Base-by-base conservation (phyloP, 2,329 filamentous ascomycete species). In the Venturia aucupariae region DNA sequence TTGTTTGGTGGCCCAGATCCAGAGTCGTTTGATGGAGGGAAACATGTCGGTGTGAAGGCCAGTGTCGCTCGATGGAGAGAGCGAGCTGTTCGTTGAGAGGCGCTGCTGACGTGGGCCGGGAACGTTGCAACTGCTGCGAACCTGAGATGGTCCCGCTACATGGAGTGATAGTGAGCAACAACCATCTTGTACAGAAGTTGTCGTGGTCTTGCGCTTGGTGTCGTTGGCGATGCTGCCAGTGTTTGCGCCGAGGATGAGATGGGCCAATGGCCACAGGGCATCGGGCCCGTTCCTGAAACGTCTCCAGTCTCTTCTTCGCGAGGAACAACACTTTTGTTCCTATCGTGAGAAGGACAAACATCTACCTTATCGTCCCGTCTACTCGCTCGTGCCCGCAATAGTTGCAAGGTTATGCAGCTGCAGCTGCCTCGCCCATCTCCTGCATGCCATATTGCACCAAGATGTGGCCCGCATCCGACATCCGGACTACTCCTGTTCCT, bases 1-100 rank as follows among this genome's bases (percentile, higher is more conserved):
- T 57, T 57, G 51, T 57, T 57, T 57, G 46, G 51, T 57, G 51
- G 51, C 51, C 27, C 15, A 57, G 51, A 57, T 57, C 51, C 51
- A n/a, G 30, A 22, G 35, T 35, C 15, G 51, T 57, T 57, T 57
- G 30, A 57, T 57, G 27, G 51, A n/a, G 30, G 51, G 51, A 57
- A 57, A 57, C 51, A 35, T 35, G 3, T 57, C 51, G 10, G 15
- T 38, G 51, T n/a, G n/a, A n/a, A 57, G 51, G 51, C 13, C 30
- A 30, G 35, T 35, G 51, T 57, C 15, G 51, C 46, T 51, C 51
- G 15, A 57, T 27, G 27, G 24, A 32, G 30, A 32, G 30, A 8
- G 51, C 30, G 13, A 2, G 51, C 27, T 35, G 51, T 38, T 35
- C 30, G 30, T n/a, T 10, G 51, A 57, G 27, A 57, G 15, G 15